Evolutionary conservation across 2,329 filamentous ascomycete genomes (phyloP).

Genomic region (Xylaria arbuscula): DNA sequence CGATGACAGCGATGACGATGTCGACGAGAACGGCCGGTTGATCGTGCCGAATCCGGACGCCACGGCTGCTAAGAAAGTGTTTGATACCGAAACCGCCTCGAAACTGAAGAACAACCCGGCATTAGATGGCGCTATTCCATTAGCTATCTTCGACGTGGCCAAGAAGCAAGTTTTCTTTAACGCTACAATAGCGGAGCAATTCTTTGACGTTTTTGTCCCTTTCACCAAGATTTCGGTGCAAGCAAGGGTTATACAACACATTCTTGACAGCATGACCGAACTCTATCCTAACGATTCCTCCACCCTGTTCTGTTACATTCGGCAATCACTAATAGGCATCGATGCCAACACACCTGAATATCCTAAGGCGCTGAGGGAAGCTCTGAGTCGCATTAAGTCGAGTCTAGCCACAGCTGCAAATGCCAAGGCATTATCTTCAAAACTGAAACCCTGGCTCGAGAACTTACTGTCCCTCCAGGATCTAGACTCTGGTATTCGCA

Average conservation of each 20-base stretch:
- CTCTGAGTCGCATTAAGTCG: conserved; percentile 70
- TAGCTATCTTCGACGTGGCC: conserved; percentile 89
- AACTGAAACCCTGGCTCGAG: conserved; percentile 66
- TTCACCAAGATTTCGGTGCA: conserved; percentile 76
- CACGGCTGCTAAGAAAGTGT: conserved; percentile 57
- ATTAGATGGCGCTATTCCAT: conserved; percentile 90
- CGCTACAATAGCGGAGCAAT: conserved; percentile 73
- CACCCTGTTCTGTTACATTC: conserved; percentile 77
- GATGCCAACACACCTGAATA: conserved; percentile 74
- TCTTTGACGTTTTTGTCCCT: conserved; percentile 81
- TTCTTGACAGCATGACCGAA: conserved; percentile 72
- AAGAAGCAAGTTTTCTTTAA: conserved; percentile 80
- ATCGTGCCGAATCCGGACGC: conserved; percentile 59
- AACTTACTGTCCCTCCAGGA: conserved; percentile 60
- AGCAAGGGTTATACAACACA: conserved; percentile 75
- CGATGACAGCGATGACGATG: conserved; percentile 59
- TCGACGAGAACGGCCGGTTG: conserved; percentile 54
- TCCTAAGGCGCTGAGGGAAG: conserved; percentile 74
- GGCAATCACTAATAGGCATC: conserved; percentile 75
- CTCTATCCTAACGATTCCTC: conserved; percentile 69
- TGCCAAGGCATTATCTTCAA: conserved; percentile 58
- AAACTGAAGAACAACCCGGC: conserved; percentile 80
- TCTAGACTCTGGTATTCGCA: conserved; percentile 66
- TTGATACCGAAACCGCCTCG: conserved; percentile 57
- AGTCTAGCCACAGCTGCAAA: conserved; percentile 60